Conservation (phyloP, 2,329 filamentous ascomycete genomes). For the Colletotrichum sp. region DNA sequence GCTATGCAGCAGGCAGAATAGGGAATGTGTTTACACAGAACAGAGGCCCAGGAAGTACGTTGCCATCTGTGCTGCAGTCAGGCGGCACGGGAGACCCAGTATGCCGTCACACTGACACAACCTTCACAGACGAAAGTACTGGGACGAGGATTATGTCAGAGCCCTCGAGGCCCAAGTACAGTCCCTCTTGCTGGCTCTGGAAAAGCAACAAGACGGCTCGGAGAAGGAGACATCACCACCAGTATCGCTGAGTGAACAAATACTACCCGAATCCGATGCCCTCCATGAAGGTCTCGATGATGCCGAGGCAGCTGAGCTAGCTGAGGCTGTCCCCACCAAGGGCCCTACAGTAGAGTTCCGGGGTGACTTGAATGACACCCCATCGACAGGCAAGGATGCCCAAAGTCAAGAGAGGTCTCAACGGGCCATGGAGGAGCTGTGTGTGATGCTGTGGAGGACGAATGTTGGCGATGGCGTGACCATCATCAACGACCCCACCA, state of each 20-base stretch:
- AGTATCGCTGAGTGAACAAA: not conserved
- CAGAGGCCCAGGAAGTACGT: slow-evolving; percentile 12
- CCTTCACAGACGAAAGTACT: slow-evolving; percentile 19
- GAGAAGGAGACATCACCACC: not conserved
- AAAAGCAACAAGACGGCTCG: slow-evolving; percentile 2
- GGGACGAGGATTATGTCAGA: slow-evolving; percentile 24
- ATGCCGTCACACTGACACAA: not conserved
- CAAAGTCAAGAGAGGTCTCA: slow-evolving; percentile 11
- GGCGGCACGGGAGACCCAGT: not conserved
- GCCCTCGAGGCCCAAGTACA: slow-evolving; percentile 22
- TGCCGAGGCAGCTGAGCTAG: not conserved
- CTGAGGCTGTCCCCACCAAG: not conserved
- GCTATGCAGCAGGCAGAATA: slow-evolving; percentile 18
- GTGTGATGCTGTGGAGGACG: slow-evolving; percentile 23
- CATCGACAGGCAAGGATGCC: not conserved
- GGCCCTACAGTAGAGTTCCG: not conserved
- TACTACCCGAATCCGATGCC: not conserved
- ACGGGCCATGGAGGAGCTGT: slow-evolving; percentile 22
- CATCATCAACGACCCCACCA: slow-evolving; percentile 18
- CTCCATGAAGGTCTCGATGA: not conserved
- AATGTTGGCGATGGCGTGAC: slow-evolving; percentile 23
- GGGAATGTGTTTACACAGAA: slow-evolving; percentile 17
- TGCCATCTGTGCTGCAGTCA: not conserved
- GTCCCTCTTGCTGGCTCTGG: slow-evolving; percentile 15
- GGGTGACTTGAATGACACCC: not conserved